A percentile compares a stretch with the other conserved stretches of the same genome.
Conservation (phyloP, 176 grass and related monocot species). For the Zea luxurians region DNA sequence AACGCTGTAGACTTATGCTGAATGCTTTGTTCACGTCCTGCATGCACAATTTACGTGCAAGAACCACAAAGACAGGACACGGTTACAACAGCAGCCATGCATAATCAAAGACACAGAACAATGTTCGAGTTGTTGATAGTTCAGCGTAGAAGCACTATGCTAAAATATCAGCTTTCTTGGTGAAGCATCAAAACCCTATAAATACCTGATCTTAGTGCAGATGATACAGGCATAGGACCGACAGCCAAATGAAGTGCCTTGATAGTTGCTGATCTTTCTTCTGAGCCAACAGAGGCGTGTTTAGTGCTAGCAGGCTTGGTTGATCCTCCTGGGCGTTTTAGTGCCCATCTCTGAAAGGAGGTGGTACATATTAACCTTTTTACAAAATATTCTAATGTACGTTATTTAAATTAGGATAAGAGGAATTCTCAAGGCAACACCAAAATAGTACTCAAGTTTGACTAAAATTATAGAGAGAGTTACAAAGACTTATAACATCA, state of each 20-base stretch:
- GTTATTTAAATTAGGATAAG: not conserved
- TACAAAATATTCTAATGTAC: not conserved
- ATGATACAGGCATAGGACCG: slow-evolving; percentile 30
- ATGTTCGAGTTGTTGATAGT: slow-evolving; percentile 9
- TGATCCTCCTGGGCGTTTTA: slow-evolving; percentile 61
- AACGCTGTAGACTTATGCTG: slow-evolving; percentile 39
- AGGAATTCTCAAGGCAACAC: slow-evolving; percentile 1
- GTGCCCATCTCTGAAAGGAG: slow-evolving; percentile 75
- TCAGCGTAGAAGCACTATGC: slow-evolving; percentile 7
- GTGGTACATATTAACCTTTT: slow-evolving; percentile 21
- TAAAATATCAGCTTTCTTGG: not conserved
- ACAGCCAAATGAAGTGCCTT: slow-evolving; percentile 64
- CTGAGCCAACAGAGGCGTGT: slow-evolving; percentile 40
- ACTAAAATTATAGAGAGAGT: too few relatives aligned
- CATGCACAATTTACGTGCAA: slow-evolving; percentile 29
- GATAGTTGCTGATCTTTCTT: slow-evolving; percentile 58
- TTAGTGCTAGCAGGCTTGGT: slow-evolving; percentile 41
- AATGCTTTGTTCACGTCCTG: slow-evolving; percentile 39
- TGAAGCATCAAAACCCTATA: not conserved
- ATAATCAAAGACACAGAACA: slow-evolving; percentile 15
- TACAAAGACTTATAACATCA: too few relatives aligned
- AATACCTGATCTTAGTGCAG: slow-evolving; percentile 51
- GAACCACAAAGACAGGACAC: slow-evolving; percentile 8
- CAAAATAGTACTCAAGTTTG: not conserved
- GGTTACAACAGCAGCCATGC: not conserved